These are phyloP conservation scores for Erodium maritimum DNA, from an alignment of 345 rosid genomes.

Conservation along the genomic window DNA sequence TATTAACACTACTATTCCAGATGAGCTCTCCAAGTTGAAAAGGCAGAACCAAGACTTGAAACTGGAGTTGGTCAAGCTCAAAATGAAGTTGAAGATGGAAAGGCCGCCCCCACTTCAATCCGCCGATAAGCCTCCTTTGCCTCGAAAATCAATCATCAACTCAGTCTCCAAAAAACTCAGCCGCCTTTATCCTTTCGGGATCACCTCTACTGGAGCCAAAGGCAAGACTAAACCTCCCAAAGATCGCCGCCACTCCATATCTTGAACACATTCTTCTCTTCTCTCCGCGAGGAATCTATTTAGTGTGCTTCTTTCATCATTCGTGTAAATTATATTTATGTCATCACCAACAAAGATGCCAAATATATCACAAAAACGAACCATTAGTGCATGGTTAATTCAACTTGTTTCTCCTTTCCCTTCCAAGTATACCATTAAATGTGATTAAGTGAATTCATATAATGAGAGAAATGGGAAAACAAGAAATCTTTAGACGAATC, in stretches of 20 bases:
- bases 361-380: no score
- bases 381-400: no score
- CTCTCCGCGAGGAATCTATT: not conserved
- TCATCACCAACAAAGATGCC: no score
- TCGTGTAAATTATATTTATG: no score
- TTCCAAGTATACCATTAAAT: no score
- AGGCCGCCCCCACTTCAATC: no score
- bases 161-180: slow-evolving; percentile 73
- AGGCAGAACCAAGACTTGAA: slow-evolving; percentile 85
- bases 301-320: slow-evolving; percentile 2
- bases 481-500: not conserved
- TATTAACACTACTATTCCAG: slow-evolving; percentile 44
- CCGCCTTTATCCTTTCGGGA: slow-evolving; percentile 58
- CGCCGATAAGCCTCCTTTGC: slow-evolving; percentile 68
- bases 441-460: no score
- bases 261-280: slow-evolving; percentile 28
- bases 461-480: not conserved
- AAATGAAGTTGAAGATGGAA: slow-evolving; percentile 67
- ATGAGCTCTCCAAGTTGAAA: slow-evolving; percentile 48
- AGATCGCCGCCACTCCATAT: slow-evolving; percentile 77
- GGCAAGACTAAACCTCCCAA: slow-evolving; percentile 51
- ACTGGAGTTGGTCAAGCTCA: slow-evolving; percentile 65
- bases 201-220: slow-evolving; percentile 31
- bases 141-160: slow-evolving; percentile 68
- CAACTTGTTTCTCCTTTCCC: no score